Conservation (phyloP, 1,284 basidiomycete species). For the Pseudozyma sp. region DNA sequence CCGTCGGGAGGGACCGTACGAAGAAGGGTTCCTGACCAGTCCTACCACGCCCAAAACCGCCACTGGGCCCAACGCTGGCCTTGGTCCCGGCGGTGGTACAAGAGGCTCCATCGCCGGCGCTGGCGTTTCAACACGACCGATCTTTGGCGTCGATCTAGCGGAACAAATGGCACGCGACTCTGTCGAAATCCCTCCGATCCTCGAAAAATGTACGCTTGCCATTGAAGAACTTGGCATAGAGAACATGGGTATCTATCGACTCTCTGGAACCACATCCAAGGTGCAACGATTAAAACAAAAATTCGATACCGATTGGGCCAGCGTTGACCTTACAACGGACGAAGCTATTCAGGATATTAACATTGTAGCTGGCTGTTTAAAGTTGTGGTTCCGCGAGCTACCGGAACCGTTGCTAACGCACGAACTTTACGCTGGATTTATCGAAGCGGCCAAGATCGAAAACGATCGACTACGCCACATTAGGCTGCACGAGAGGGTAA, state of each 20-base stretch:
- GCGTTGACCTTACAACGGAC: constrained; percentile 63
- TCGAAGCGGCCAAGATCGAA: constrained; percentile 92
- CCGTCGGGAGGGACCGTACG: constrained; percentile 68
- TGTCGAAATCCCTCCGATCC: constrained; percentile 86
- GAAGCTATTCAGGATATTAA: constrained; percentile 83
- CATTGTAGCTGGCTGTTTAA: constrained; percentile 90
- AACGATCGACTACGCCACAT: constrained; percentile 78
- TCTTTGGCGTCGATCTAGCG: constrained; percentile 86
- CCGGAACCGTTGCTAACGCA: constrained; percentile 92
- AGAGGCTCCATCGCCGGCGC: neutral
- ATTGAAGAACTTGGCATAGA: constrained; percentile 82
- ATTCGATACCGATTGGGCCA: constrained; percentile 75
- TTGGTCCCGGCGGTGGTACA: neutral
- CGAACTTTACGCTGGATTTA: constrained; percentile 86
- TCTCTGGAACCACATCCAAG: constrained; percentile 90
- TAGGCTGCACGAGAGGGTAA: constrained; percentile 93
- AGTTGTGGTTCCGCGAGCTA: constrained; percentile 95
- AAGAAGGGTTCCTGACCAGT: constrained; percentile 67
- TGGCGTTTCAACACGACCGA: constrained; percentile 70
- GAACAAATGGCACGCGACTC: constrained; percentile 91
- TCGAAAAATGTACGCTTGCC: constrained; percentile 88
- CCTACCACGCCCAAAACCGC: constrained; percentile 13
- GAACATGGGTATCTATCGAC: constrained; percentile 90
- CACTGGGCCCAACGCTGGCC: neutral
- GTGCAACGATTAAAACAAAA: constrained; percentile 84